Evolutionary conservation across 2,329 filamentous ascomycete genomes (phyloP), one percentile per base, ranked within the genome.

Genomic region (Cercospora nicotianae): DNA sequence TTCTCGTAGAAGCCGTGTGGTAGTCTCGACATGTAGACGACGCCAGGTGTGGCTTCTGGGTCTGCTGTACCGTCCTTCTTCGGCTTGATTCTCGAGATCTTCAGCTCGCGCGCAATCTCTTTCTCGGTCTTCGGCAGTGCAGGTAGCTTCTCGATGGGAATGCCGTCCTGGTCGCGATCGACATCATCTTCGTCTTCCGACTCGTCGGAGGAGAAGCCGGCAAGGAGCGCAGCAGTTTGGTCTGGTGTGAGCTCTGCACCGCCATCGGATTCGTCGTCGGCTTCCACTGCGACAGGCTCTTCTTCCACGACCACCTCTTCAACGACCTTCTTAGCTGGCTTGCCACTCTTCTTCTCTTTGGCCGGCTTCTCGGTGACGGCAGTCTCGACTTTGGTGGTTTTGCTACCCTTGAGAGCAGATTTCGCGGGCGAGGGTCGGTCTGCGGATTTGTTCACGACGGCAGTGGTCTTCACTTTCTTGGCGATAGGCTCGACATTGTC

Each of bases 1-100:
- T 93, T 88, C 83, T 99, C 95, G 85, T 94, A 98, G 87, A 99
- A 99, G 82, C 95, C 92, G 81, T 95, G 92, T 45, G 94, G 94
- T 68, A 97, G 90, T 72, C 93, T 92, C 65, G 92, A 93, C 75
- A 99, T 86, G 81, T 97, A 98, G 76, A 98, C 86, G 48, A 95
- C 90, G 58, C 94, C 94, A 1, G 91, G 87, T 62, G 87, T 85
- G 58, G 85, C 83, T 66, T 83, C 82, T 60, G 78, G 79, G 45
- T 81, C 81, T 18, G 57, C 39, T 9, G 42, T 28, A 18, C 48
- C 65, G 60, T 83, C 82, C 72, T 84, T 83, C 68, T 83, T 80
- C 60, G 88, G 79, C 73, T 80, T 76, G 67, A 80, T 81, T 57
- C 77, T 75, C 60, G 73, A 74, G 23, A 63, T 62, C 33, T 71